Percentiles rank a stretch among this genome's conserved stretches.
Evolutionary conservation across 441 rosid species (phyloP).

Genomic region (Macaranga tanarius): DNA sequence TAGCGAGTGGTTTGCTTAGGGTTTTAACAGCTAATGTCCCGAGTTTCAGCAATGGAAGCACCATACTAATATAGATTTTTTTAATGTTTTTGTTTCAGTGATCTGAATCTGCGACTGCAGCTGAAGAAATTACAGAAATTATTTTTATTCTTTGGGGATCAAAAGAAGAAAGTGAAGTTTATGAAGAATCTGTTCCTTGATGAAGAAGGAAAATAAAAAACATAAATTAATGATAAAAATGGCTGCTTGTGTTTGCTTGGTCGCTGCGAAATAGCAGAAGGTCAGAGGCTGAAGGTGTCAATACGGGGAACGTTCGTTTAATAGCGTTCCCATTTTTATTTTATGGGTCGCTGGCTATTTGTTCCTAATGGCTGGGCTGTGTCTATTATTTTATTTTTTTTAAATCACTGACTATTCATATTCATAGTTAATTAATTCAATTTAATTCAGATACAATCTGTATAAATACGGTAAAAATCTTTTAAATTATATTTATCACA

Average conservation of each 20-base stretch:
- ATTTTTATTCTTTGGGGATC: too few relatives aligned
- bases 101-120: too few relatives aligned
- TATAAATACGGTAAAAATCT: too few relatives aligned
- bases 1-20: conserved; percentile 75
- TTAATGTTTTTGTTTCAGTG: background rate
- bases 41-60: conserved; percentile 47
- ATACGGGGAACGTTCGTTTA: background rate
- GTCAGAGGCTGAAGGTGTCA: conserved; percentile 4
- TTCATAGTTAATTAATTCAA: too few relatives aligned
- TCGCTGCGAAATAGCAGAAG: background rate
- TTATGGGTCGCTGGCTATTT: too few relatives aligned
- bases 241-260: conserved; percentile 2
- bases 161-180: too few relatives aligned
- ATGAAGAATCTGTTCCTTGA: conserved; percentile 10
- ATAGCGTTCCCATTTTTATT: background rate
- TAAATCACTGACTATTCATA: too few relatives aligned
- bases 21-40: conserved; percentile 77
- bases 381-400: too few relatives aligned
- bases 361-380: too few relatives aligned
- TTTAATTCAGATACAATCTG: too few relatives aligned
- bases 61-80: conserved; percentile 11
- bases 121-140: too few relatives aligned
- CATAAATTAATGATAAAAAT: background rate
- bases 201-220: conserved; percentile 9
- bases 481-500: too few relatives aligned